Conservation (phyloP, 192 early-diverging fungal species). For the Coemansia sp. region DNA sequence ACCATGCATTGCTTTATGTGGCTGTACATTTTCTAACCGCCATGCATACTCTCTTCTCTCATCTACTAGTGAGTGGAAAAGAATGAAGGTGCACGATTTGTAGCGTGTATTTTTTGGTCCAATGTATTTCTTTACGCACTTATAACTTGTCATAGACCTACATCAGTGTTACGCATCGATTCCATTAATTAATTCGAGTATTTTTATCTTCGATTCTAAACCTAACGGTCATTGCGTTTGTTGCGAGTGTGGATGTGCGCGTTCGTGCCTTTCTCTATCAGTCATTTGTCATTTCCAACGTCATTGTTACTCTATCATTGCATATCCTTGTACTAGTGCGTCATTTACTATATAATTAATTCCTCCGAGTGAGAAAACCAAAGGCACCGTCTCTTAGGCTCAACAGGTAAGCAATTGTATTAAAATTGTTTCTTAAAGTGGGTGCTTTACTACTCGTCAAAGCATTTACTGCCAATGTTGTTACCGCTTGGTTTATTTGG, state of each 20-base stretch:
- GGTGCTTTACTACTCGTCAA: background rate
- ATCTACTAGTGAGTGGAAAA: background rate
- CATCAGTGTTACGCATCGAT: background rate
- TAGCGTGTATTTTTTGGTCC: background rate
- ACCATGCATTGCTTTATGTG: background rate
- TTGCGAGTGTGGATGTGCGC: background rate
- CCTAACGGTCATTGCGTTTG: background rate
- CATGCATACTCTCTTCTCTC: background rate
- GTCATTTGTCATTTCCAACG: background rate
- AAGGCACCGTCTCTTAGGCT: background rate
- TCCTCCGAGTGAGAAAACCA: background rate
- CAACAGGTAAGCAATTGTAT: background rate
- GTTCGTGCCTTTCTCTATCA: background rate
- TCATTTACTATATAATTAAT: background rate
- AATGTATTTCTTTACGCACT: background rate
- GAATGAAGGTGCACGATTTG: background rate
- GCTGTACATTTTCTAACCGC: conserved; percentile 1
- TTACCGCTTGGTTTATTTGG: background rate
- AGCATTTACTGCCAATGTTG: background rate
- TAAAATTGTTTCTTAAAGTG: background rate
- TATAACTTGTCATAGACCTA: background rate
- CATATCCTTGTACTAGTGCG: background rate
- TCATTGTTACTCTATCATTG: background rate
- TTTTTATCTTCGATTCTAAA: background rate
- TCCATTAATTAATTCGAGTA: background rate